Percentiles rank a stretch among this genome's conserved stretches.
These are phyloP conservation scores for Chrysosporium keratinophilum DNA, from an alignment of 2,329 filamentous ascomycete genomes.

Conservation along the genomic window DNA sequence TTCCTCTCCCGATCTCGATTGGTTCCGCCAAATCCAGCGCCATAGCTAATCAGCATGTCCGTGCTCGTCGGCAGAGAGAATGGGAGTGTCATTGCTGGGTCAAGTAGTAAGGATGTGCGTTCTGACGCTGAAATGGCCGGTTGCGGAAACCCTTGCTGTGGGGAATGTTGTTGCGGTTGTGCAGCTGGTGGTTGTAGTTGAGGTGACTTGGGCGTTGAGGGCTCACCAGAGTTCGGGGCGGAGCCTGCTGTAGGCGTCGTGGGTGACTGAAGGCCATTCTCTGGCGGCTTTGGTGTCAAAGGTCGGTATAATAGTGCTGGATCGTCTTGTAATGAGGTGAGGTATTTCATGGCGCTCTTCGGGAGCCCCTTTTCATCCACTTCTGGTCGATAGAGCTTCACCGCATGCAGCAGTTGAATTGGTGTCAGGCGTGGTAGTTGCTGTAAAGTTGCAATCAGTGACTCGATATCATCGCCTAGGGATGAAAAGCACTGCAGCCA, in stretches of 20 bases:
- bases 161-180: background rate
- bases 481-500: conserved; percentile 98
- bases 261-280: conserved; percentile 18
- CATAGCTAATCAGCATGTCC: conserved; percentile 93
- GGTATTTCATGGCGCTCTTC: conserved; percentile 79
- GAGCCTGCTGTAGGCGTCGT: background rate
- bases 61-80: conserved; percentile 93
- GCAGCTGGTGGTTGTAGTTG: background rate
- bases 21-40: conserved; percentile 83
- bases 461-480: conserved; percentile 78
- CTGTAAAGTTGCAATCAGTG: conserved; percentile 75
- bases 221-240: conserved; percentile 3
- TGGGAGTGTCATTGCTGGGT: conserved; percentile 83
- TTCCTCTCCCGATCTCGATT: conserved; percentile 87
- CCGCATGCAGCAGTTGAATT: conserved; percentile 81
- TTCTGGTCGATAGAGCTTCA: conserved; percentile 85
- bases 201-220: conserved; percentile 12
- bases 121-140: conserved; percentile 15
- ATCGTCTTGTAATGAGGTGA: conserved; percentile 69
- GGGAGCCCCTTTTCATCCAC: conserved; percentile 88
- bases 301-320: conserved; percentile 44
- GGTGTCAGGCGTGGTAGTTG: conserved; percentile 77
- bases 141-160: conserved; percentile 7
- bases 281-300: conserved; percentile 23
- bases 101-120: conserved; percentile 53